phyloP scores from a whole-genome alignment of 106 monocot genomes.

The Phalaenopsis aphrodite region DNA sequence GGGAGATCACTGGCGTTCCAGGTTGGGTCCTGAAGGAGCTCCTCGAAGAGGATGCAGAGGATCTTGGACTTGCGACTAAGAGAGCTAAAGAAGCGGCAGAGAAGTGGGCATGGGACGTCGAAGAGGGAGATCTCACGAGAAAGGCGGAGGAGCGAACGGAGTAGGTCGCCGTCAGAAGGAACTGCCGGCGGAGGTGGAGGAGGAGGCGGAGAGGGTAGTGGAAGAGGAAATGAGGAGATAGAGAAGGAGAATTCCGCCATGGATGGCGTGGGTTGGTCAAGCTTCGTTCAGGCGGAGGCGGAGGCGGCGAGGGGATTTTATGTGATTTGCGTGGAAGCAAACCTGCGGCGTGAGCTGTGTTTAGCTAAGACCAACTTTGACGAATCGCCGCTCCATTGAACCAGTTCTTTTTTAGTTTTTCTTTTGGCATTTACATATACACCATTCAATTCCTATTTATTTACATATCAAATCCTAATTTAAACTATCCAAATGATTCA shows the following conservation, averaged over 20 bases:
- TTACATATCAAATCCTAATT: no score
- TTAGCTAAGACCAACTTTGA: background rate
- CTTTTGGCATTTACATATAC: background rate
- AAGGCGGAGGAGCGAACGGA: slow-evolving; percentile 43
- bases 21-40: slow-evolving; percentile 22
- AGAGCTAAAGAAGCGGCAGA: slow-evolving; percentile 23
- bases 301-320: background rate
- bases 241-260: slow-evolving; percentile 6
- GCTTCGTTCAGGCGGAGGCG: background rate
- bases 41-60: slow-evolving; percentile 55
- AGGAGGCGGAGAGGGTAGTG: background rate
- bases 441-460: no score
- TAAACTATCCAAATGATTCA: no score
- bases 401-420: no score
- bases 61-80: slow-evolving; percentile 26
- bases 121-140: slow-evolving; percentile 31
- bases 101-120: slow-evolving; percentile 15
- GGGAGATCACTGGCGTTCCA: slow-evolving; percentile 6
- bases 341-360: slow-evolving; percentile 3
- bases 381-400: background rate
- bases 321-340: background rate
- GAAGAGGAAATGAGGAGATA: background rate
- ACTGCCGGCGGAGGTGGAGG: background rate
- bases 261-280: slow-evolving; percentile 3
- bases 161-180: slow-evolving; percentile 14